Evolutionary conservation across 2,329 filamentous ascomycete genomes (phyloP).

Genomic region (Domatiomyces catenatus): DNA sequence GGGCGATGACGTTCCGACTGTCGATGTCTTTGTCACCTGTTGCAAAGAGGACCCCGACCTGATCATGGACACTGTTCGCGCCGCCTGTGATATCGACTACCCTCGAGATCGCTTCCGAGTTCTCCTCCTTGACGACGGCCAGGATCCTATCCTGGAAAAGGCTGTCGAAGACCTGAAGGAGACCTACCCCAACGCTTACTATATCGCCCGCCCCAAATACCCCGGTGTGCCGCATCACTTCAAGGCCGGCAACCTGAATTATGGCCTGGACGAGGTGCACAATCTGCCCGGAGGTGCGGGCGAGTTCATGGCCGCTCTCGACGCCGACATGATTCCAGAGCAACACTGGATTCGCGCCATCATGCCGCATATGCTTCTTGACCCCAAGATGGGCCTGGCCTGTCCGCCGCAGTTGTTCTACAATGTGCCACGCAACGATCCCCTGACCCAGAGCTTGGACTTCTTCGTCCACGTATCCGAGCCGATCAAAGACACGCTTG

Average conservation of each 20-base stretch:
- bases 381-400: conserved; percentile 23
- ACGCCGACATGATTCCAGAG: conserved; percentile 23
- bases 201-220: conserved; percentile 29
- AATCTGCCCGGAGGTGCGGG: conserved; percentile 40
- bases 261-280: conserved; percentile 38
- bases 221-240: conserved; percentile 19
- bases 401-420: conserved; percentile 21
- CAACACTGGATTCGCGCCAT: conserved; percentile 20
- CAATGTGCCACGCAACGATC: conserved; percentile 19
- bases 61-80: conserved; percentile 40
- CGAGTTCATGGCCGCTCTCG: conserved; percentile 31
- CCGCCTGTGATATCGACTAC: conserved; percentile 39
- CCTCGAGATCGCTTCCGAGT: conserved; percentile 39
- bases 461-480: conserved; percentile 19
- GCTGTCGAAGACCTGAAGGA: conserved; percentile 23
- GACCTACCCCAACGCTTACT: conserved; percentile 27
- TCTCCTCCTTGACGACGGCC: conserved; percentile 38
- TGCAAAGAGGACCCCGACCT: conserved; percentile 42
- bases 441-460: conserved; percentile 20
- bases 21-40: conserved; percentile 43
- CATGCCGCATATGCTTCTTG: conserved; percentile 17
- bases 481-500: conserved; percentile 19
- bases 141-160: conserved; percentile 24
- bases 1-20: conserved; percentile 35
- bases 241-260: conserved; percentile 30